Conservation (phyloP, 2,329 filamentous ascomycete species). For the Aspergillus calidoustus region DNA sequence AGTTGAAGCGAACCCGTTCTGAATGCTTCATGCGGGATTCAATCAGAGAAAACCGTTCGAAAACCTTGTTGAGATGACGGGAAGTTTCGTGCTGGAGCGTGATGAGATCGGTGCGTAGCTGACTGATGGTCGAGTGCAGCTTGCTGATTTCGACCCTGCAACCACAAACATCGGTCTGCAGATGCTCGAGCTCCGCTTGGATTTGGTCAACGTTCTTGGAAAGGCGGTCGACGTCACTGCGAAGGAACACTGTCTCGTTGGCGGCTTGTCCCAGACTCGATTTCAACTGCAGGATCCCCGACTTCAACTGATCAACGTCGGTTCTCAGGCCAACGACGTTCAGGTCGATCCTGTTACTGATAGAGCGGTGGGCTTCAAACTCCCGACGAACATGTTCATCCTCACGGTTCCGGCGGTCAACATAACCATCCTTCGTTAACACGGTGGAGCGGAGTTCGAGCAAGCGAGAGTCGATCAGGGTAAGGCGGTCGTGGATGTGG, state of each 20-base stretch:
- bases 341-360: constrained; percentile 41
- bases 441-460: constrained; percentile 42
- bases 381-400: constrained; percentile 46
- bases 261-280: constrained; percentile 37
- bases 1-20: constrained; percentile 47
- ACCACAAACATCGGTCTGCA: constrained; percentile 40
- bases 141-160: constrained; percentile 44
- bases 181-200: constrained; percentile 39
- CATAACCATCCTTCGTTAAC: constrained; percentile 46
- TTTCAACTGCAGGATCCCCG: constrained; percentile 41
- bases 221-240: constrained; percentile 42
- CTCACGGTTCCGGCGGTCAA: constrained; percentile 45
- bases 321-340: constrained; percentile 41
- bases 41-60: constrained; percentile 36
- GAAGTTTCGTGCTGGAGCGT: constrained; percentile 41
- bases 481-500: constrained; percentile 45
- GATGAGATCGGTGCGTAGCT: constrained; percentile 42
- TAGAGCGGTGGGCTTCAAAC: constrained; percentile 41
- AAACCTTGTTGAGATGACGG: constrained; percentile 33
- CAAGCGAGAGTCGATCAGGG: constrained; percentile 43
- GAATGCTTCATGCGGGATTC: constrained; percentile 41
- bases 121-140: constrained; percentile 40
- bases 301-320: constrained; percentile 43
- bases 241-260: constrained; percentile 41
- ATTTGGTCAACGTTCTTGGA: constrained; percentile 45